A percentile compares a stretch with the other conserved stretches of the same genome.
Conservation (phyloP, 345 rosid species). For the Melaleuca quinquenervia region DNA sequence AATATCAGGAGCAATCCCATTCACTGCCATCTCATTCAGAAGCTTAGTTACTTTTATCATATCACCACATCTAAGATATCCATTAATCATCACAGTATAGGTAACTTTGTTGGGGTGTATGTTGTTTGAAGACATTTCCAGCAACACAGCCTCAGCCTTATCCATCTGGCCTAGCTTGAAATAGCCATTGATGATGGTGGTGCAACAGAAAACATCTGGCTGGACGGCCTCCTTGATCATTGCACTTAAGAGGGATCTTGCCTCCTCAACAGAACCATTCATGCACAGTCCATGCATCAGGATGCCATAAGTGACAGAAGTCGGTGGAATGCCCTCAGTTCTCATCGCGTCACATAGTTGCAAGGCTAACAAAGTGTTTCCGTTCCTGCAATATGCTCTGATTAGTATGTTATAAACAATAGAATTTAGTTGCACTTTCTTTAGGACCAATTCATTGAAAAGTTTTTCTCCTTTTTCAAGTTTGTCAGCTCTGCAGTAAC, state of each 20-base stretch:
- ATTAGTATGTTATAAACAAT: conserved; percentile 54
- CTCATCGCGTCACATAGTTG: conserved; percentile 59
- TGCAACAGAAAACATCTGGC: conserved; percentile 64
- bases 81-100: conserved; percentile 63
- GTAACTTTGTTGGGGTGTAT: conserved; percentile 65
- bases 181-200: conserved; percentile 68
- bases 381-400: conserved; percentile 36
- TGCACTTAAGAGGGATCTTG: conserved; percentile 34
- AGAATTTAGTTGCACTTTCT: conserved; percentile 33
- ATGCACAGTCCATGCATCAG: conserved; percentile 61
- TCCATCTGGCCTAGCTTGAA: conserved; percentile 62
- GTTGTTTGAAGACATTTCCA: conserved; percentile 43
- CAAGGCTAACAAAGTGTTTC: conserved; percentile 38
- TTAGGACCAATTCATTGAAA: conserved; percentile 38
- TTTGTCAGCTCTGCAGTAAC: conserved; percentile 59
- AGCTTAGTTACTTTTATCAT: conserved; percentile 49
- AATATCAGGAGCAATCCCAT: conserved; percentile 45
- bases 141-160: conserved; percentile 31
- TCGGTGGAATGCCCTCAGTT: conserved; percentile 34
- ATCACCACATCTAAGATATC: conserved; percentile 47
- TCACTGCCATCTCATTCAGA: conserved; percentile 46
- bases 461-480: conserved; percentile 52
- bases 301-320: conserved; percentile 49
- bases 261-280: conserved; percentile 41
- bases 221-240: conserved; percentile 55